Base-by-base conservation (phyloP, 192 early-diverging fungal genomes). In the Paraglomus brasilianum region DNA sequence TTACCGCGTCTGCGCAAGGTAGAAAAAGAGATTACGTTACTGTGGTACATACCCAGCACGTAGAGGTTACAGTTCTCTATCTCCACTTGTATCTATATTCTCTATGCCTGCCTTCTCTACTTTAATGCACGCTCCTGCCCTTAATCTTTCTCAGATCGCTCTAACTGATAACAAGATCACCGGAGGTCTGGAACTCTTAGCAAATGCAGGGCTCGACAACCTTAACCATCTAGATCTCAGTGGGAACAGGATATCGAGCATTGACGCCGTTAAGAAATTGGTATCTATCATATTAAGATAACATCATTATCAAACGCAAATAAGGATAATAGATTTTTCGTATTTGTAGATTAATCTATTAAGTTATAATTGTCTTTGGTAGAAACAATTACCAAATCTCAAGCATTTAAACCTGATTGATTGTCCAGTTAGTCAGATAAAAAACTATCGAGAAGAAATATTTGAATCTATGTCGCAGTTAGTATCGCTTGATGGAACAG, bases 211-310 rank as follows among this genome's bases (percentile, higher is more conserved):
- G 38, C 53, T 81, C n/a, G 66, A 75, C 36, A 78, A 45, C 14
- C 57, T 81, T 5, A 70, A 71, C 6, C 77, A 60, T 15, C 62
- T 81, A 48, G 79, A 81, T 66, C 38, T 81, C 41, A 81, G 68
- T 5, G 72, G 58, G 11, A 81, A 81, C 50, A 73, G 72, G 43
- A 78, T 81, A 48, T 30, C 55, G 14, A 72, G 75, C 10, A 19
- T 74, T 9, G 49, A 56, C 9, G 74, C 70, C 41, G 58, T 81
- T 30, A 57, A 66, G 41, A 71, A 71, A 43, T 59, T 81, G 70
- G 79, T 81, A 81, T 66, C 48, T 15, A 7, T 21, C 24, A 21
- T 38, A 8, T 43, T 41, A 42, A 56, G 39, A 13, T 42, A 15
- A 58, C 19, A 15, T 70, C 45, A n/a, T 14, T 14, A 56, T 9